These are phyloP conservation scores for Chalciporus sp. DNA, from an alignment of 1,284 basidiomycete genomes.

Conservation along the genomic window DNA sequence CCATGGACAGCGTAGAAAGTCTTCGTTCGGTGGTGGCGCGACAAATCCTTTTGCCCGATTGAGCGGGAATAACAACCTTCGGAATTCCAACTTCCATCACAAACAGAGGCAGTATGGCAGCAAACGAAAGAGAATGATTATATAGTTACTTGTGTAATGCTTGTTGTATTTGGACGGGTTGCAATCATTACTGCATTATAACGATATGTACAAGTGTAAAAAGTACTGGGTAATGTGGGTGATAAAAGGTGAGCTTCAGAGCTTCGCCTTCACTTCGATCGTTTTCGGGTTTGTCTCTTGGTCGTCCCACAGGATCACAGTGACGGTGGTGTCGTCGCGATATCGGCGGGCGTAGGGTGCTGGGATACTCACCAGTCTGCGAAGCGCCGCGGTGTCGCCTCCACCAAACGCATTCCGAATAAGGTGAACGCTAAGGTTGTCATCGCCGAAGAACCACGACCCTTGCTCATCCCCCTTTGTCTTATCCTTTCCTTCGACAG, in stretches of 20 bases:
- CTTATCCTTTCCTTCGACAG: conserved; percentile 69
- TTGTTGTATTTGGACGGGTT: conserved; percentile 13
- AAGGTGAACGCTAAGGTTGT: conserved; percentile 87
- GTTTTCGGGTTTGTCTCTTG: conserved; percentile 39
- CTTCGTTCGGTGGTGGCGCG: conserved; percentile 36
- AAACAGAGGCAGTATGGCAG: conserved; percentile 32
- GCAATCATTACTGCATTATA: conserved; percentile 6
- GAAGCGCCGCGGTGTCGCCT: conserved; percentile 68
- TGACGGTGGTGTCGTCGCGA: conserved; percentile 91
- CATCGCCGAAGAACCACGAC: conserved; percentile 84
- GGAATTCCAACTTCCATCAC: conserved; percentile 25
- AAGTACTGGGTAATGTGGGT: neutral
- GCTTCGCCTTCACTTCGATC: conserved; percentile 40
- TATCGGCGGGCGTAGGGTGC: conserved; percentile 78
- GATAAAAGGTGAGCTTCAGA: conserved; percentile 27
- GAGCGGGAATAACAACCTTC: conserved; percentile 38
- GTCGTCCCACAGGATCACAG: conserved; percentile 83
- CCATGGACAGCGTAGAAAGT: conserved; percentile 29
- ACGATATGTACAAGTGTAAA: neutral
- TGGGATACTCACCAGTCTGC: conserved; percentile 83
- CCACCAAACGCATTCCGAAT: conserved; percentile 95
- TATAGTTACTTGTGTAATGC: conserved; percentile 29
- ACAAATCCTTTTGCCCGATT: conserved; percentile 40
- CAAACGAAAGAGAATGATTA: conserved; percentile 33
- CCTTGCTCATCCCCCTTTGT: conserved; percentile 42